phyloP scores from a whole-genome alignment of 768 basidiomycete species.

The Boletus tylopilopsis region DNA sequence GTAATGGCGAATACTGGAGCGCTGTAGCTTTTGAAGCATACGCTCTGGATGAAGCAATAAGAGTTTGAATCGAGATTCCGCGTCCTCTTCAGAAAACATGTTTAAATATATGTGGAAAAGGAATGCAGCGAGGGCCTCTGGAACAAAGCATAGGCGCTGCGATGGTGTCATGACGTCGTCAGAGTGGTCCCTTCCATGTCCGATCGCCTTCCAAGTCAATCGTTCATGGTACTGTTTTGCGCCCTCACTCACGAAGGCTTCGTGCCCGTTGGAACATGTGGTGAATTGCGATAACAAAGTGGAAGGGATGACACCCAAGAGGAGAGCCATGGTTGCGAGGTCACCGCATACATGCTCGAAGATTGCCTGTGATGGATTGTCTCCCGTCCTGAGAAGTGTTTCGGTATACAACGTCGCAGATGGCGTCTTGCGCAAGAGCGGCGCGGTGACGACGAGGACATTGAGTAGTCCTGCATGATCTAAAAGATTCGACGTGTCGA shows the following conservation, averaged over 20 bases:
- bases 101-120: constrained; percentile 22
- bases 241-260: constrained; percentile 1
- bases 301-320: constrained; percentile 24
- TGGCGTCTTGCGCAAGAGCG: constrained; percentile 17
- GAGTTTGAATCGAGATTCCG: background rate
- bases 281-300: constrained; percentile 21
- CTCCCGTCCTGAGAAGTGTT: constrained; percentile 14
- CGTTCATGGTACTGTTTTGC: constrained; percentile 22
- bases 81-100: constrained; percentile 29
- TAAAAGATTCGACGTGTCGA: constrained; percentile 30
- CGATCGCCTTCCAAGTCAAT: constrained; percentile 21
- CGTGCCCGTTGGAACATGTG: constrained; percentile 23
- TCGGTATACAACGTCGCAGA: constrained; percentile 29
- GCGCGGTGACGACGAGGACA: constrained; percentile 19
- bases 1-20: constrained; percentile 37
- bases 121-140: constrained; percentile 17
- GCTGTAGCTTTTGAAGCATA: background rate
- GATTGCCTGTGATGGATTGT: constrained; percentile 11
- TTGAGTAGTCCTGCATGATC: constrained; percentile 29
- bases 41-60: background rate
- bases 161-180: background rate
- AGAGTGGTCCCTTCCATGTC: background rate
- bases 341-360: constrained; percentile 22
- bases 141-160: constrained; percentile 9
- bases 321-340: constrained; percentile 21